These are phyloP conservation scores for Fusarium sp. DNA, from an alignment of 2,329 filamentous ascomycete species.

Conservation along the genomic window DNA sequence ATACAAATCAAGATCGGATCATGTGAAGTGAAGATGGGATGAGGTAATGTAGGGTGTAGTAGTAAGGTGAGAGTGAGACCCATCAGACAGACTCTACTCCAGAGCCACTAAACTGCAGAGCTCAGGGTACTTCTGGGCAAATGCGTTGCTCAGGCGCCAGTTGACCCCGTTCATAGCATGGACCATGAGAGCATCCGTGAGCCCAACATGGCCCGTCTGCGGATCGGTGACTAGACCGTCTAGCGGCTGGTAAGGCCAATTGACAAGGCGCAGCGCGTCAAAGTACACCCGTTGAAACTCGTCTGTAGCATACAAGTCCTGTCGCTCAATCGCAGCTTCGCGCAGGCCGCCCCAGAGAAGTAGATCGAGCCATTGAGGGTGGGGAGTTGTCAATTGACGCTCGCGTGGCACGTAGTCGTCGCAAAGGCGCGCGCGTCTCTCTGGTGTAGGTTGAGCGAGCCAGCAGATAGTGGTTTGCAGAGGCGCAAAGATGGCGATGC, in stretches of 20 bases:
- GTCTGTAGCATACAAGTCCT: slow-evolving; percentile 55
- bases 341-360: slow-evolving; percentile 55
- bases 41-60: neutral
- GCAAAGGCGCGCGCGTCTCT: slow-evolving; percentile 47
- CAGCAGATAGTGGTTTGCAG: slow-evolving; percentile 51
- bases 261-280: slow-evolving; percentile 53
- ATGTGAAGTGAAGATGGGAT: slow-evolving; percentile 17
- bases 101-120: slow-evolving; percentile 35
- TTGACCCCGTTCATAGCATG: slow-evolving; percentile 42
- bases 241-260: slow-evolving; percentile 53
- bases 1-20: slow-evolving; percentile 19
- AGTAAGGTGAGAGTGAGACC: neutral
- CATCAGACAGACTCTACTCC: slow-evolving; percentile 24
- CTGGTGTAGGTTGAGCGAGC: slow-evolving; percentile 53
- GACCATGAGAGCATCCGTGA: slow-evolving; percentile 38
- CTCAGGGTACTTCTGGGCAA: slow-evolving; percentile 41
- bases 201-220: slow-evolving; percentile 41
- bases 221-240: slow-evolving; percentile 40
- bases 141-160: slow-evolving; percentile 34
- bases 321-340: slow-evolving; percentile 55
- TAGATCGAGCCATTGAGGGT: slow-evolving; percentile 54
- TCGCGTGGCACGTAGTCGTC: slow-evolving; percentile 47
- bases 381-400: slow-evolving; percentile 49
- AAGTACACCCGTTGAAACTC: slow-evolving; percentile 57
- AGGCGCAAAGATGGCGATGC: slow-evolving; percentile 54